Base-by-base conservation (phyloP, 164 flowering plant genomes). In the Vitis cinerea region DNA sequence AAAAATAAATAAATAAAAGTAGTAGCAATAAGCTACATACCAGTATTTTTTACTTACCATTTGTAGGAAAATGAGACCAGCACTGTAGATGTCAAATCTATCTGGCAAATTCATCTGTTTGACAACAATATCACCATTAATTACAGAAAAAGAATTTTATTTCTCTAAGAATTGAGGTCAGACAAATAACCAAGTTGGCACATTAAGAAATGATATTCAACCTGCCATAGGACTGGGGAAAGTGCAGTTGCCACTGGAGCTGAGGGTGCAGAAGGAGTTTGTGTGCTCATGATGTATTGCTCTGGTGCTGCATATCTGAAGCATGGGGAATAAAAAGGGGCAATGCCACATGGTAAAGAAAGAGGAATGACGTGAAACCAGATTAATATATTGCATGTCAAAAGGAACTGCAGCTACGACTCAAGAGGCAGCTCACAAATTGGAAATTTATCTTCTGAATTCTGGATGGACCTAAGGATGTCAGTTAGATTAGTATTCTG, bases 271-370 rank as follows among this genome's bases (percentile, higher is more conserved):
- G 98, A 91, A 60, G 98, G 98, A 64, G 99, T 95, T 76, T 95
- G 99, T 44, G 99, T 95, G 85, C 99, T 95, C 99, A 95, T 93
- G 67, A 95, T 95, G 77, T 95, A 95, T 75, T 95, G 99, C 83
- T 95, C 99, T 1, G 99, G 98, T 69, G 99, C 99, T 54, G 99
- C 80, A 83, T 95, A 95, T 72, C 99, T 93, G 78, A 63, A 68
- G 56, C 69, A 68, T 19, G 14, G 48, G 10, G 48, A 44, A 70
- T 27, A 31, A n/a, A 69, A 55, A 58, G 15, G 61, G 14, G n/a
- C 68, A 72, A 58, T 8, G 10, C 19, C 8, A 2, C 30, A 12
- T 60, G 55, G 61, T 50, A 23, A 52, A 23, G 49, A 63, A 68
- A 58, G 47, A 9, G 49, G 58, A 27, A 19, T 44, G 27, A 3